Percentiles rank a stretch among this genome's conserved stretches.
phyloP scores from a whole-genome alignment of 2,329 filamentous ascomycete genomes.

The Claviceps pusilla region DNA sequence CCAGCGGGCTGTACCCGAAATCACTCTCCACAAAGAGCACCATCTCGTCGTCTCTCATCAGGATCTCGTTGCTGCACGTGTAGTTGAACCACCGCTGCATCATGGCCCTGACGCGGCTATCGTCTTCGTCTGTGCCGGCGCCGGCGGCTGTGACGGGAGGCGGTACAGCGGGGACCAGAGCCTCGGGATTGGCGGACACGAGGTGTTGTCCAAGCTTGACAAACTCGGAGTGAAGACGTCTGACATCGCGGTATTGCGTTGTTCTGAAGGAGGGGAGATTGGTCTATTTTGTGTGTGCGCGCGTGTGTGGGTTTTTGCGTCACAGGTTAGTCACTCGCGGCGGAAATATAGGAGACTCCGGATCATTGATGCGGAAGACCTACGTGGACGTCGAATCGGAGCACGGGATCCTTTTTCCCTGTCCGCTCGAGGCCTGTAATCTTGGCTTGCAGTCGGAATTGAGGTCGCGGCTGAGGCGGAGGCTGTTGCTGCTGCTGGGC shows the following conservation, averaged over 20 bases:
- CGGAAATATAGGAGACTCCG: background rate
- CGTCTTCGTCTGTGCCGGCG: slow-evolving; percentile 91
- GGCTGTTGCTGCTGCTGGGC: slow-evolving; percentile 30
- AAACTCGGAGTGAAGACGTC: slow-evolving; percentile 89
- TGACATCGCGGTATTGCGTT: slow-evolving; percentile 94
- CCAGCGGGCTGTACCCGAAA: slow-evolving; percentile 91
- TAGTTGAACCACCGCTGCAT: slow-evolving; percentile 94
- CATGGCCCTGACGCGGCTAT: slow-evolving; percentile 70
- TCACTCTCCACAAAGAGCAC: slow-evolving; percentile 97
- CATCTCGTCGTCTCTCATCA: slow-evolving; percentile 94
- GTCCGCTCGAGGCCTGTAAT: slow-evolving; percentile 86
- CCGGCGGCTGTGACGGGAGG: slow-evolving; percentile 90
- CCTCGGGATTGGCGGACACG: slow-evolving; percentile 93
- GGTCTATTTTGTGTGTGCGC: slow-evolving; percentile 42
- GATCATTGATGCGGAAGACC: slow-evolving; percentile 2
- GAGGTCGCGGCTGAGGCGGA: slow-evolving; percentile 45
- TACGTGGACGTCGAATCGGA: slow-evolving; percentile 95
- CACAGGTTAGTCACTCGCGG: background rate
- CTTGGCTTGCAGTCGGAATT: slow-evolving; percentile 83
- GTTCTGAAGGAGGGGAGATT: slow-evolving; percentile 97
- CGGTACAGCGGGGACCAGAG: slow-evolving; percentile 83
- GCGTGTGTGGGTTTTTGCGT: too few species aligned
- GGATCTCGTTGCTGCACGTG: slow-evolving; percentile 77
- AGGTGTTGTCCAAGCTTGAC: slow-evolving; percentile 91
- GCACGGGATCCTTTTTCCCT: slow-evolving; percentile 85